A percentile compares a stretch with the other conserved stretches of the same genome.
These are phyloP conservation scores for Lepidium aucheri DNA, from an alignment of 345 rosid genomes.

Conservation along the genomic window DNA sequence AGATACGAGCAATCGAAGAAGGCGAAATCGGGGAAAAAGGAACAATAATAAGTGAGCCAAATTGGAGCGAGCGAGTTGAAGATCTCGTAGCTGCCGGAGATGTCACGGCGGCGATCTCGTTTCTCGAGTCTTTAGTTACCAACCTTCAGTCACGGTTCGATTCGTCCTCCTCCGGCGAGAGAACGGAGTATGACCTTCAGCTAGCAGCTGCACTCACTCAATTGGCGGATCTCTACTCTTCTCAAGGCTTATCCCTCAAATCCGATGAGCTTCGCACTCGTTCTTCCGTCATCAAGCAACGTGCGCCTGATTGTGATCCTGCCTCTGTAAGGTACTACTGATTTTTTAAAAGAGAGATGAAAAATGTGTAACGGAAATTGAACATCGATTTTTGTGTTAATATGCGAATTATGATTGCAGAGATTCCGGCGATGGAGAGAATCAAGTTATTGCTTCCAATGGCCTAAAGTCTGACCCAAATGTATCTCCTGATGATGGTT, in stretches of 20 bases:
- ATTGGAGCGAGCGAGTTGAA: constrained; percentile 86
- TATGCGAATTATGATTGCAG: constrained; percentile 16
- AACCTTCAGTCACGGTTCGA: constrained; percentile 25
- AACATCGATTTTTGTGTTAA: constrained; percentile 10
- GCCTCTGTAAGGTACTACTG: constrained; percentile 32
- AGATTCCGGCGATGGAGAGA: constrained; percentile 17
- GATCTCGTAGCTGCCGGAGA: constrained; percentile 65
- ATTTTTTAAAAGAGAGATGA: background rate
- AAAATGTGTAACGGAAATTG: background rate
- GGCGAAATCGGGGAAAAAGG: constrained; percentile 10
- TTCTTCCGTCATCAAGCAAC: constrained; percentile 45
- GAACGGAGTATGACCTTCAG: constrained; percentile 33
- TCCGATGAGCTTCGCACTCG: constrained; percentile 58
- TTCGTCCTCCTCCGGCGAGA: constrained; percentile 17
- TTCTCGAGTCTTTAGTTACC: constrained; percentile 51
- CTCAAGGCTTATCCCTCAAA: constrained; percentile 71
- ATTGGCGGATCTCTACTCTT: constrained; percentile 59
- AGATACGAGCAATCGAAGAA: constrained; percentile 1
- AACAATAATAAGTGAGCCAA: background rate
- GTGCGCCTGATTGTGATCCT: constrained; percentile 17
- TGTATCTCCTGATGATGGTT: constrained; percentile 31
- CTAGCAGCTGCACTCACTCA: constrained; percentile 54
- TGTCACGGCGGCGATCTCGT: constrained; percentile 50
- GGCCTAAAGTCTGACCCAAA: constrained; percentile 7
- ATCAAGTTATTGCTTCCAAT: constrained; percentile 4